Evolutionary conservation across 305 asterid genomes (phyloP).

Genomic region (Fraxinus floribunda): DNA sequence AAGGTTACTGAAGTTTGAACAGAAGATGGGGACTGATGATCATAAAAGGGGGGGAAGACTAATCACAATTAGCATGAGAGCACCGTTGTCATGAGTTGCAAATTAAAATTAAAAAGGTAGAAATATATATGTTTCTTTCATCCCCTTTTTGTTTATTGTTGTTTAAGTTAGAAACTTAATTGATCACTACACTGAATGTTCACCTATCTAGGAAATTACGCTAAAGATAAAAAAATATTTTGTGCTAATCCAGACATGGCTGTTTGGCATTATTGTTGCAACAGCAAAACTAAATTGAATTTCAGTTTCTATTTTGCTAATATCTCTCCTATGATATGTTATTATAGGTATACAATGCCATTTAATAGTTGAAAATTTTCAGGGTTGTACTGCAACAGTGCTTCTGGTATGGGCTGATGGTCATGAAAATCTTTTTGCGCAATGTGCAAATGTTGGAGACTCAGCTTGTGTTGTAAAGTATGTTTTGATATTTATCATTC

Average conservation of each 20-base stretch:
- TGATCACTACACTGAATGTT: slow-evolving; percentile 13
- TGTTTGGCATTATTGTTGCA: slow-evolving; percentile 11
- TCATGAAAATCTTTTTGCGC: slow-evolving; percentile 59
- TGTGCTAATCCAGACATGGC: not conserved
- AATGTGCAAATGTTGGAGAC: slow-evolving; percentile 99
- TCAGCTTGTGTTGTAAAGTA: slow-evolving; percentile 90
- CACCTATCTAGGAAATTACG: slow-evolving; percentile 12
- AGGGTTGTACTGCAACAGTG: slow-evolving; percentile 98
- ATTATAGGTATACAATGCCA: slow-evolving; percentile 21
- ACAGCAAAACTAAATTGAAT: not conserved
- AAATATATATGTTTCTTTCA: not conserved
- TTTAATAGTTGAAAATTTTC: slow-evolving; percentile 37
- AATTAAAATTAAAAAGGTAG: not conserved
- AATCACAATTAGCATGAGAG: not conserved
- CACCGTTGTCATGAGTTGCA: not conserved
- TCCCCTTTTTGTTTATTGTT: slow-evolving; percentile 7
- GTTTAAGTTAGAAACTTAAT: slow-evolving; percentile 1
- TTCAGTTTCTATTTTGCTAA: slow-evolving; percentile 10
- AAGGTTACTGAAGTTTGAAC: not conserved
- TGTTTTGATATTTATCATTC: slow-evolving; percentile 33
- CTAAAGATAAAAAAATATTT: not conserved
- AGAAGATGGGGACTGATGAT: not conserved
- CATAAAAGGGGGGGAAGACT: not conserved
- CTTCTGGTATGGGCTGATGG: slow-evolving; percentile 83
- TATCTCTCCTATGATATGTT: slow-evolving; percentile 11